Evolutionary conservation across 768 basidiomycete species (phyloP), one percentile per base, ranked within the genome.

Genomic region (Termitomyces sp.): DNA sequence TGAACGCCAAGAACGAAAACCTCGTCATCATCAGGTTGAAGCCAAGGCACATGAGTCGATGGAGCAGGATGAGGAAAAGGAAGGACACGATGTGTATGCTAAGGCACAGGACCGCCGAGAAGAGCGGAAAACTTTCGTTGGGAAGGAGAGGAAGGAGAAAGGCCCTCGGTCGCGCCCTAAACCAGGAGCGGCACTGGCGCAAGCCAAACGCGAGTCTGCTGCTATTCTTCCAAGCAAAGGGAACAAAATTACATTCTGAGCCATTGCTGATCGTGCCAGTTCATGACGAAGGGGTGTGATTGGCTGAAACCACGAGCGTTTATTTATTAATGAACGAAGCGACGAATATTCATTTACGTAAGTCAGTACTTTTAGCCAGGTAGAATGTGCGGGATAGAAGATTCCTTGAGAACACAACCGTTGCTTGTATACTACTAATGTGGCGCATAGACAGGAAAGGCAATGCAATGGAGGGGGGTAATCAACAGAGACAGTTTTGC

Each of bases 181-280:
- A 67, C 91, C 91, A 36, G 91, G 92, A 36, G 92, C 92, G 4
- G 88, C 89, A 1, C 82, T 93, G 22, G 91, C 91, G 0, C 78
- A 80, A 18, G 91, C 91, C 24, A 83, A 85, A 66, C 83, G 92
- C 54, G 88, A 91, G 72, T 86, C 83, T 57, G 84, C 82, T 18
- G 87, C 88, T 6, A 93, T 93, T 65, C 74, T 89, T 13, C 78
- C 79, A 6, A 78, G 85, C 66, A 78, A 84, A 71, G 87, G 88
- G 13, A 82, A 85, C 70, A 93, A 90, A 68, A 87, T 87, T 45
- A 81, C 79, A 44, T 93, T 93, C 63, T 88, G 80, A 63, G 18
- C 15, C 11, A 2, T 18, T 15, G 1, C 9, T 22, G 27, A 30
- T 30, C 24, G 33, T 22, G 20, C 13, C 12, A 6, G n/a, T n/a